phyloP scores from a whole-genome alignment of 1,284 basidiomycete species.

The Ganoderma sinense region DNA sequence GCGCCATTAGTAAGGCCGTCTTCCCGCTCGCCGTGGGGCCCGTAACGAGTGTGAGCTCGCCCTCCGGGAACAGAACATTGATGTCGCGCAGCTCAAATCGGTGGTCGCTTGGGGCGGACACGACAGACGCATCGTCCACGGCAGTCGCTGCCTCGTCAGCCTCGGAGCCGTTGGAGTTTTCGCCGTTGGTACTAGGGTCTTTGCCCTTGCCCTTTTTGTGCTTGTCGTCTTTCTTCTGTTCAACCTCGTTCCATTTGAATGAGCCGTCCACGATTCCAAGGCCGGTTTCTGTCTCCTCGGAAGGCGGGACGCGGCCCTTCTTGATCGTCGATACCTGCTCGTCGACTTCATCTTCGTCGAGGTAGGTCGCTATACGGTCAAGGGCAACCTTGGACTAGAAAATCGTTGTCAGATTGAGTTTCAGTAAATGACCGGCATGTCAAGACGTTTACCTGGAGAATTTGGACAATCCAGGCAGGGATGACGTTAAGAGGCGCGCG shows the following conservation, averaged over 20 bases:
- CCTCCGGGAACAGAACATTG: slow-evolving; percentile 73
- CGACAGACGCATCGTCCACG: slow-evolving; percentile 34
- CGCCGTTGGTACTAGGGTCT: slow-evolving; percentile 19
- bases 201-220: slow-evolving; percentile 39
- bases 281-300: slow-evolving; percentile 47
- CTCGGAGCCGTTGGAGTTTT: neutral
- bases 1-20: slow-evolving; percentile 76
- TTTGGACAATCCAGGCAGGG: slow-evolving; percentile 70
- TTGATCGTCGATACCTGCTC: slow-evolving; percentile 48
- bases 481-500: slow-evolving; percentile 75
- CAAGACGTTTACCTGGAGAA: slow-evolving; percentile 54
- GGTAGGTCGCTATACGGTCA: slow-evolving; percentile 82
- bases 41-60: slow-evolving; percentile 68
- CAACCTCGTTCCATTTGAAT: slow-evolving; percentile 76
- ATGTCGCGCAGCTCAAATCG: slow-evolving; percentile 74
- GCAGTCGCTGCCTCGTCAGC: slow-evolving; percentile 14
- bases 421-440: slow-evolving; percentile 18
- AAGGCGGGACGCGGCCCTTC: slow-evolving; percentile 35
- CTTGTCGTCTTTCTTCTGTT: slow-evolving; percentile 45
- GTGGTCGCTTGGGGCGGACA: slow-evolving; percentile 42
- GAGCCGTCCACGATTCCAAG: slow-evolving; percentile 72
- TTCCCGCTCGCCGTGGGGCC: slow-evolving; percentile 86
- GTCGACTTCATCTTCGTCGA: slow-evolving; percentile 80
- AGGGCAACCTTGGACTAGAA: slow-evolving; percentile 72
- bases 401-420: slow-evolving; percentile 11